phyloP scores from a whole-genome alignment of 164 flowering plant species.

The Amborella trichopoda region DNA sequence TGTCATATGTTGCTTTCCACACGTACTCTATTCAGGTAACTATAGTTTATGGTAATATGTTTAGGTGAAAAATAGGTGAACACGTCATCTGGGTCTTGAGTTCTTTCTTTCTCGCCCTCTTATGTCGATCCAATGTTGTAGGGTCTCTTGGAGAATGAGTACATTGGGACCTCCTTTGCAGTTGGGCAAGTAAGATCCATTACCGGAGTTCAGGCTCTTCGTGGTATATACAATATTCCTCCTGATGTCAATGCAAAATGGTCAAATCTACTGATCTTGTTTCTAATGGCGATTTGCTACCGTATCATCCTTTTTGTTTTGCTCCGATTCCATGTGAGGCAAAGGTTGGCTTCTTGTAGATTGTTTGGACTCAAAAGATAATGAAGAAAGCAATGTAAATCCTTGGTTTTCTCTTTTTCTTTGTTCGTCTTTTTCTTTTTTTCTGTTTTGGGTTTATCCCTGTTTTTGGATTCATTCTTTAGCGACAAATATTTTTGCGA shows the following conservation, averaged over 20 bases:
- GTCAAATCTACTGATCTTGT: conserved; percentile 60
- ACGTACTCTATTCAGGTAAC: conserved; percentile 90
- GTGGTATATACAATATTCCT: conserved; percentile 54
- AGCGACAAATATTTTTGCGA: too few relatives aligned
- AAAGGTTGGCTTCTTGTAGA: conserved; percentile 15
- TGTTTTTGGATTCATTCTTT: not conserved
- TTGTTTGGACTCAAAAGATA: conserved; percentile 22
- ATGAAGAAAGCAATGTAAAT: conserved; percentile 30
- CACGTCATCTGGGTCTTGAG: not conserved
- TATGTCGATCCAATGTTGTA: conserved; percentile 28
- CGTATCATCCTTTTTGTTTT: conserved; percentile 50
- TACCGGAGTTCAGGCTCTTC: conserved; percentile 75
- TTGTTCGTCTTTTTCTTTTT: not conserved
- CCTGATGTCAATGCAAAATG: conserved; percentile 54
- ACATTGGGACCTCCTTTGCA: conserved; percentile 65
- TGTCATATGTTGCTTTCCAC: conserved; percentile 91
- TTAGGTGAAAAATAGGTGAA: too few relatives aligned
- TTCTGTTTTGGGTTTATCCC: not conserved
- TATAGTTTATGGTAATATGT: too few relatives aligned
- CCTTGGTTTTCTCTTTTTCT: not conserved
- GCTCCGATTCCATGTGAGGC: conserved; percentile 41
- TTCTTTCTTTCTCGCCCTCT: conserved; percentile 1
- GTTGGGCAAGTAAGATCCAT: conserved; percentile 88
- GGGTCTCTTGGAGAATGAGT: conserved; percentile 96
- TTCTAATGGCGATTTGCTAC: conserved; percentile 68